Percentiles rank a stretch among this genome's conserved stretches.
Evolutionary conservation across 768 basidiomycete genomes (phyloP).

Genomic region (Russula emetica): DNA sequence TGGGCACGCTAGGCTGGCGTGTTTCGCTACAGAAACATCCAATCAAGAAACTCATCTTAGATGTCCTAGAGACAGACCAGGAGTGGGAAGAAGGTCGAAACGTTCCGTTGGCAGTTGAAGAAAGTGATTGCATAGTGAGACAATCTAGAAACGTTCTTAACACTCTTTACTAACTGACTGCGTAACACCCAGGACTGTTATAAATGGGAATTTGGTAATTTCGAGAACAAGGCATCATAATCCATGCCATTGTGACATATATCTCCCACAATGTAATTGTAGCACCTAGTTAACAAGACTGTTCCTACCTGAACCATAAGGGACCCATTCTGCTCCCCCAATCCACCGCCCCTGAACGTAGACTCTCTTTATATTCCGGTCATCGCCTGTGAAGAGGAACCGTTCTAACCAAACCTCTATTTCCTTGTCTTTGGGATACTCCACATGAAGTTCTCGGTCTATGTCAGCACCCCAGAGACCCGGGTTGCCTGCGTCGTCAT

Average conservation of each 20-base stretch:
- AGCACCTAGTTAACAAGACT: neutral
- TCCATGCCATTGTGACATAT: slow-evolving; percentile 8
- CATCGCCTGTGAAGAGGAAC: slow-evolving; percentile 84
- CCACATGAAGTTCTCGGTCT: slow-evolving; percentile 31
- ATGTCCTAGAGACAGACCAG: slow-evolving; percentile 49
- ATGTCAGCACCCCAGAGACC: slow-evolving; percentile 50
- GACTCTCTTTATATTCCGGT: slow-evolving; percentile 75
- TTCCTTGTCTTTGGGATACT: slow-evolving; percentile 32
- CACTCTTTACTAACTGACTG: neutral
- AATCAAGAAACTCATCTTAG: slow-evolving; percentile 51
- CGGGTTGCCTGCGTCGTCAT: slow-evolving; percentile 49
- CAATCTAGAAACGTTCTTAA: neutral
- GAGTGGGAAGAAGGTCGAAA: slow-evolving; percentile 44
- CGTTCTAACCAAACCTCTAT: slow-evolving; percentile 67
- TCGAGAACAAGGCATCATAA: slow-evolving; percentile 32
- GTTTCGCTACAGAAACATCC: slow-evolving; percentile 53
- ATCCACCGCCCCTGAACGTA: slow-evolving; percentile 79
- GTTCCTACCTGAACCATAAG: neutral
- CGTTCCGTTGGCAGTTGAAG: slow-evolving; percentile 55
- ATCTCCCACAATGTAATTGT: slow-evolving; percentile 10
- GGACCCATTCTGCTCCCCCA: slow-evolving; percentile 54
- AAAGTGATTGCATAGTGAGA: slow-evolving; percentile 59
- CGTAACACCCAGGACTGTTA: slow-evolving; percentile 56
- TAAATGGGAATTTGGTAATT: slow-evolving; percentile 69
- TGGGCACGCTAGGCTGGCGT: slow-evolving; percentile 56